A percentile compares a stretch with the other conserved stretches of the same genome.
phyloP scores from a whole-genome alignment of 2,329 filamentous ascomycete species.

The Hyphodiscus sp. region DNA sequence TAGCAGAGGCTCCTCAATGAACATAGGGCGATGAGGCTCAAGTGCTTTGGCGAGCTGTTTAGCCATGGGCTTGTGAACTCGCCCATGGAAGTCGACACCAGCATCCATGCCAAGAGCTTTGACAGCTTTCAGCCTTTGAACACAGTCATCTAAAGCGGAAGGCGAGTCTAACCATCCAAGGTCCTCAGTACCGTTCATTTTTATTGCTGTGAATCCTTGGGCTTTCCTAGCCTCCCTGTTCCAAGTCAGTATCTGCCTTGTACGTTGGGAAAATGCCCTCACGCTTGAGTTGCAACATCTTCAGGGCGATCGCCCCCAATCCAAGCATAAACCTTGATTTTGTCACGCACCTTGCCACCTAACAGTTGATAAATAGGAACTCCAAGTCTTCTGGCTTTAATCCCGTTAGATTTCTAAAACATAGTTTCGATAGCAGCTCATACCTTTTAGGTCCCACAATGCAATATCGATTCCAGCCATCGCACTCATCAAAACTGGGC shows the following conservation, averaged over 20 bases:
- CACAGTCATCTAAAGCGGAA: conserved; percentile 51
- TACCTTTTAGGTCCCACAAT: conserved; percentile 68
- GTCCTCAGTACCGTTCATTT: conserved; percentile 77
- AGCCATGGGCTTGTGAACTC: conserved; percentile 72
- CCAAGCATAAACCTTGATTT: conserved; percentile 69
- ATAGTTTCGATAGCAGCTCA: conserved; percentile 16
- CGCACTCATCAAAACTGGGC: conserved; percentile 75
- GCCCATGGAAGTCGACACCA: conserved; percentile 72
- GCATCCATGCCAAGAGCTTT: conserved; percentile 65
- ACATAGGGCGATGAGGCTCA: conserved; percentile 62
- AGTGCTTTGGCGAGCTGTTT: conserved; percentile 65
- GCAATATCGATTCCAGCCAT: conserved; percentile 74
- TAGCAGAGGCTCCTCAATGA: conserved; percentile 68
- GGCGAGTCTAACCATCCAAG: conserved; percentile 72
- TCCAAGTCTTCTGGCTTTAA: conserved; percentile 46
- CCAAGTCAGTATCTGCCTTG: conserved; percentile 4
- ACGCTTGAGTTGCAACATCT: conserved; percentile 60
- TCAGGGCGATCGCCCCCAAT: conserved; percentile 67
- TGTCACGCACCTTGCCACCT: conserved; percentile 66
- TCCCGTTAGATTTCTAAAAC: neutral
- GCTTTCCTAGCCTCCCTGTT: conserved; percentile 46
- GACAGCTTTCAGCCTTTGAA: conserved; percentile 62
- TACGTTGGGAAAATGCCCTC: conserved; percentile 20
- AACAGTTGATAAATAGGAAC: conserved; percentile 69
- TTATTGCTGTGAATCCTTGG: conserved; percentile 57